Conservation (phyloP, 441 rosid genomes). For the Aquilaria agallochum region DNA sequence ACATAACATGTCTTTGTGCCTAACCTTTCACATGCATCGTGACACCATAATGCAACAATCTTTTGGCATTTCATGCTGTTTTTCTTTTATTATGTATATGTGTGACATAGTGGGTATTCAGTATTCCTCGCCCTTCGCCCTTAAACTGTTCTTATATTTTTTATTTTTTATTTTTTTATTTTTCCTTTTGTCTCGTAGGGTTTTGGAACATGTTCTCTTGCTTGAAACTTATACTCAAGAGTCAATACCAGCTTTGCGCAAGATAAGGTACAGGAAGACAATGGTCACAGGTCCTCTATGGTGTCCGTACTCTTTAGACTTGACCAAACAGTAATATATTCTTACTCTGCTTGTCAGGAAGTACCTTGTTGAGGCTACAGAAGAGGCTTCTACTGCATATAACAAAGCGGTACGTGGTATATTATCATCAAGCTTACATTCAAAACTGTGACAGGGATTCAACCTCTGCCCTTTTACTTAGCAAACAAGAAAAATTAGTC, state of each 20-base stretch:
- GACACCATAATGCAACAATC: no score
- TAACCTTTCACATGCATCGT: no score
- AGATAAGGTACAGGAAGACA: constrained; percentile 57
- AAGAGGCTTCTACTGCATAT: constrained; percentile 90
- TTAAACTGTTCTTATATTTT: no score
- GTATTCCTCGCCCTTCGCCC: no score
- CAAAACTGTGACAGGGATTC: neutral
- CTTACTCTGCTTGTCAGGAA: constrained; percentile 42
- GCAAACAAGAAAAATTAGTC: neutral
- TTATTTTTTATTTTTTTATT: neutral
- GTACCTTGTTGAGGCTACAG: constrained; percentile 85
- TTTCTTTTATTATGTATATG: no score
- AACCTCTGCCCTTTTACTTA: neutral
- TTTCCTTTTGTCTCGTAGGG: constrained; percentile 37
- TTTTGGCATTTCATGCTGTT: no score
- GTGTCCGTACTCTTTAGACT: neutral
- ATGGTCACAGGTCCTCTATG: neutral
- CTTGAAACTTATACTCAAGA: constrained; percentile 89
- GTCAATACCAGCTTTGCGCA: constrained; percentile 87
- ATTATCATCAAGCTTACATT: neutral
- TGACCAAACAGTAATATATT: constrained; percentile 1
- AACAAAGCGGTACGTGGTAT: constrained; percentile 81
- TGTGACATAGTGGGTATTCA: no score
- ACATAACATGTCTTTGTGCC: no score
- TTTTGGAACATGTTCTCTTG: constrained; percentile 75